phyloP scores from a whole-genome alignment of 2,329 filamentous ascomycete genomes.

The Fusarium caatingaense region DNA sequence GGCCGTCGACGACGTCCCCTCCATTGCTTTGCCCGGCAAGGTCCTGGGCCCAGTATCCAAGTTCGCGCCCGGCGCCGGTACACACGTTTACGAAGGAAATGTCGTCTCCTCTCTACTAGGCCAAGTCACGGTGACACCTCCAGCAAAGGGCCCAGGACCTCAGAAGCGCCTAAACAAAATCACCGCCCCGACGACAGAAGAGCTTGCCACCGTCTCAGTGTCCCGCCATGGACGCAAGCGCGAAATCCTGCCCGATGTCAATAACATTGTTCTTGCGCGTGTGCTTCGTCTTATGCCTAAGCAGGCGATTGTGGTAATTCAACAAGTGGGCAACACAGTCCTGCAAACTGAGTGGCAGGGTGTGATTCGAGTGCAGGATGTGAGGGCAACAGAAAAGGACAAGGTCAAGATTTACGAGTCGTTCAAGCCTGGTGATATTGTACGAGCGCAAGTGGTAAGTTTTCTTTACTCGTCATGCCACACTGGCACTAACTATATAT shows the following conservation, averaged over 20 bases:
- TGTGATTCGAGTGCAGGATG: slow-evolving; percentile 87
- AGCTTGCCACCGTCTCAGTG: slow-evolving; percentile 67
- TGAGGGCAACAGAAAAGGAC: slow-evolving; percentile 95
- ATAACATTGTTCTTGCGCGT: slow-evolving; percentile 82
- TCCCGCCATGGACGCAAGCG: slow-evolving; percentile 63
- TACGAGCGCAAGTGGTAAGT: slow-evolving; percentile 82
- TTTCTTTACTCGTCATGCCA: not conserved
- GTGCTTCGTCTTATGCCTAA: slow-evolving; percentile 87
- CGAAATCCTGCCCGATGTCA: slow-evolving; percentile 84
- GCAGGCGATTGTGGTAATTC: slow-evolving; percentile 87
- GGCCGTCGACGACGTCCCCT: slow-evolving; percentile 54
- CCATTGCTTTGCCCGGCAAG: slow-evolving; percentile 83
- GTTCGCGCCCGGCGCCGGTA: slow-evolving; percentile 82
- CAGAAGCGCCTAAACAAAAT: slow-evolving; percentile 70
- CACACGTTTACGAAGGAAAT: slow-evolving; percentile 79
- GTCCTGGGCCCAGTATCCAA: slow-evolving; percentile 74
- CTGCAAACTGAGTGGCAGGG: slow-evolving; percentile 86
- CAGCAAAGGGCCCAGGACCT: slow-evolving; percentile 61
- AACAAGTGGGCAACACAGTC: slow-evolving; percentile 80
- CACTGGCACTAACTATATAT: slow-evolving; percentile 4
- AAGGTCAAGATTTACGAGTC: slow-evolving; percentile 90
- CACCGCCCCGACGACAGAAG: slow-evolving; percentile 56
- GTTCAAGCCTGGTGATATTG: slow-evolving; percentile 92
- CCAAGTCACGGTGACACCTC: slow-evolving; percentile 67
- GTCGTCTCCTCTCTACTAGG: slow-evolving; percentile 88